Conservation (phyloP, 78 protist genomes). For the Thecamonas trahens region DNA sequence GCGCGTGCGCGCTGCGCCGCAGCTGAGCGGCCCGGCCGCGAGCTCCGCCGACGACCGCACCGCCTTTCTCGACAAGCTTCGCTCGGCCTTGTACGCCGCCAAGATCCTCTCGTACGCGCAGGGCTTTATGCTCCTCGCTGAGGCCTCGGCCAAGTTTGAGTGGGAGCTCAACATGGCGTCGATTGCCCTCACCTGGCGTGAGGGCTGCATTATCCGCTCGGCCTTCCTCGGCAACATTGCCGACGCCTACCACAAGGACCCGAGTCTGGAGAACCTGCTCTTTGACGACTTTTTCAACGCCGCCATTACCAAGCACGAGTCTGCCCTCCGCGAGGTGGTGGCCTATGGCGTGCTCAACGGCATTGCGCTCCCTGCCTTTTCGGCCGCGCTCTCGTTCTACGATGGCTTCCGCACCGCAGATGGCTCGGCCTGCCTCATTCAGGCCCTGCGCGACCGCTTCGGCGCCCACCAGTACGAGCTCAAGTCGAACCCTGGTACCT, state of each 20-base stretch:
- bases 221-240: constrained; percentile 73
- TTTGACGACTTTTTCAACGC: constrained; percentile 58
- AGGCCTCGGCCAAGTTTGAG: neutral
- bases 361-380: constrained; percentile 83
- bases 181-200: constrained; percentile 87
- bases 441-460: constrained; percentile 90
- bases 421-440: constrained; percentile 83
- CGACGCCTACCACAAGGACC: constrained; percentile 72
- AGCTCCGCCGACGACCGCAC: constrained; percentile 42
- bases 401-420: constrained; percentile 71
- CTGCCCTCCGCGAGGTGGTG: constrained; percentile 52
- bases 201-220: constrained; percentile 96
- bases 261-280: constrained; percentile 62
- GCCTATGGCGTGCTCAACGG: constrained; percentile 45
- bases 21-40: constrained; percentile 47
- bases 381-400: constrained; percentile 80
- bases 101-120: constrained; percentile 90
- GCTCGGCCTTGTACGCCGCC: constrained; percentile 77
- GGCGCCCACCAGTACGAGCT: constrained; percentile 93
- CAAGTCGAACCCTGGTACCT: constrained; percentile 55
- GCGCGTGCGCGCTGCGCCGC: constrained; percentile 49
- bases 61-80: constrained; percentile 48
- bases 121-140: constrained; percentile 31
- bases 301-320: constrained; percentile 10
- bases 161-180: constrained; percentile 80